phyloP scores from a whole-genome alignment of 169 alveolate species.

The Eimeria necatrix region DNA sequence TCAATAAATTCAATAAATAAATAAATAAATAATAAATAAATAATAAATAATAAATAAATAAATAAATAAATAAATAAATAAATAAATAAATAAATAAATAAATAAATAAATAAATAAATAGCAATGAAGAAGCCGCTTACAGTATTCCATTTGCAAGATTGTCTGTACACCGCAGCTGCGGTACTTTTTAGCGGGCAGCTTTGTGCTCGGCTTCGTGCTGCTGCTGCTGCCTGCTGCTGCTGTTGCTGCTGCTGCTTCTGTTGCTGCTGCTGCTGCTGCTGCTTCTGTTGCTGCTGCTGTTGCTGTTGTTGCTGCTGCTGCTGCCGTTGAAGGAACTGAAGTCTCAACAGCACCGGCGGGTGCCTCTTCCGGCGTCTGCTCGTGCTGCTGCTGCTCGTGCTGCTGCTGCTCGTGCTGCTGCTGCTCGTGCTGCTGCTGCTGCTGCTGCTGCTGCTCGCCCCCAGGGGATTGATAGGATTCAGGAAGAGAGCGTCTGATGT shows the following conservation, averaged over 20 bases:
- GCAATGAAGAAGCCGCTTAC: neutral
- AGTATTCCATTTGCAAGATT: neutral
- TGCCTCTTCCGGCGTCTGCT: neutral
- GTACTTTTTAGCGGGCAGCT: neutral
- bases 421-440: neutral
- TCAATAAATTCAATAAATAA: neutral
- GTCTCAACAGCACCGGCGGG: too few species aligned
- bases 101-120: neutral
- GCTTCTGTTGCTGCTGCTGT: neutral
- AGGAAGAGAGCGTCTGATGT: constrained; percentile 15
- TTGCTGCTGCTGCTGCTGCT: constrained; percentile 22
- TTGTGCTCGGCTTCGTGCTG: neutral
- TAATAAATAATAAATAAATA: neutral
- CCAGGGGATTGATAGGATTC: neutral
- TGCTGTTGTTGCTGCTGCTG: neutral
- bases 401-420: neutral
- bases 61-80: neutral
- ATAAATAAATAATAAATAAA: neutral
- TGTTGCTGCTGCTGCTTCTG: constrained; percentile 1
- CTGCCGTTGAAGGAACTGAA: neutral
- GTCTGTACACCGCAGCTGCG: constrained; percentile 35
- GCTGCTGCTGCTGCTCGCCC: neutral
- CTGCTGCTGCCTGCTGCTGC: neutral
- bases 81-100: neutral
- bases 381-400: neutral